A percentile compares a stretch with the other conserved stretches of the same genome.
phyloP scores from a whole-genome alignment of 768 basidiomycete genomes.

The Suillus luteus region DNA sequence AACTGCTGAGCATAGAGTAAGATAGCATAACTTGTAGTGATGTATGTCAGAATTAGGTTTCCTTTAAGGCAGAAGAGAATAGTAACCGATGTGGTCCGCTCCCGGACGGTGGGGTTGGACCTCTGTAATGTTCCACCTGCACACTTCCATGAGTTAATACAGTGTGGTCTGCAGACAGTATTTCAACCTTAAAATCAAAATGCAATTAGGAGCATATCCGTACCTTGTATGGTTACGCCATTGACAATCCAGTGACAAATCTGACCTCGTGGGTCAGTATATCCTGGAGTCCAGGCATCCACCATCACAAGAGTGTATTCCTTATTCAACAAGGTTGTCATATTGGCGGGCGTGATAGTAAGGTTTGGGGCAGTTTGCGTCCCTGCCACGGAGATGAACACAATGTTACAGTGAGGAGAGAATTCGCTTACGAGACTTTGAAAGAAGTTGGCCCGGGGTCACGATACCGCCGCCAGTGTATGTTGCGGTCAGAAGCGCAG shows the following conservation, averaged over 20 bases:
- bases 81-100: conserved; percentile 73
- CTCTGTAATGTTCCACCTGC: conserved; percentile 65
- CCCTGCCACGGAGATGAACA: conserved; percentile 41
- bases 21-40: conserved; percentile 59
- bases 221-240: conserved; percentile 52
- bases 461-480: conserved; percentile 52
- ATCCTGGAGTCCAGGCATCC: conserved; percentile 70
- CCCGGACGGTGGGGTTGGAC: conserved; percentile 68
- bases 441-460: conserved; percentile 58
- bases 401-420: conserved; percentile 2
- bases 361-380: conserved; percentile 55
- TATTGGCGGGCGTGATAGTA: conserved; percentile 51
- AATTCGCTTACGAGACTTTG: conserved; percentile 52
- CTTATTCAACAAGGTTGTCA: conserved; percentile 45
- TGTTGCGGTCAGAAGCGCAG: conserved; percentile 54
- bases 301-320: conserved; percentile 73
- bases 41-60: conserved; percentile 1
- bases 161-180: conserved; percentile 28
- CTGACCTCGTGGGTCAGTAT: conserved; percentile 55
- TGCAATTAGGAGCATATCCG: conserved; percentile 13
- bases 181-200: neutral
- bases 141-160: conserved; percentile 47
- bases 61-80: neutral
- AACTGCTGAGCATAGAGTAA: conserved; percentile 65
- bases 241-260: conserved; percentile 85